Base-by-base conservation (phyloP, 352 stramenopile species). In the Phytophthora vignae region DNA sequence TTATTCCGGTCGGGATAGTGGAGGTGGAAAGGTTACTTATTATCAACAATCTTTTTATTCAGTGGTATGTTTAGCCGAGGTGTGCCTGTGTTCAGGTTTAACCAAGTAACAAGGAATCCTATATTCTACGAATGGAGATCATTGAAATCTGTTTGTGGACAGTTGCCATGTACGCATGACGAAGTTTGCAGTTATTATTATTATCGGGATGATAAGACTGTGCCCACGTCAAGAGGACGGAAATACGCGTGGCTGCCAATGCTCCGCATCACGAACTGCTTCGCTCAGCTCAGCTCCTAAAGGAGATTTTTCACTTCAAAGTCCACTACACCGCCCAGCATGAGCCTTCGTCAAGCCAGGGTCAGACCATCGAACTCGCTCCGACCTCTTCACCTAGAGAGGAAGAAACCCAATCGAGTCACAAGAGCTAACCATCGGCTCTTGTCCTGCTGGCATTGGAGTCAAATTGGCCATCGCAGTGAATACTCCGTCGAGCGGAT, bases 1-100 rank as follows among this genome's bases (percentile, higher is more conserved):
- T 73, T 69, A 77, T 73, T 38, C 33, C 62, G 21, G 61, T 68
- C 64, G 10, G 48, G 33, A 5, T 48, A 14, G 6, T 48, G 33
- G 33, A 40, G 9, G 9, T 40, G 15, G 33, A 14, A 40, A 8
- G 27, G 0, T 31, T 31, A 31, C 27, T 7, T 31, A 31, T 31
- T 31, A 31, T 40, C 33, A 38, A 38, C 31, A 12, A 38, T 8
- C 11, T 11, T 38, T 38, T 38, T 38, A 38, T 38, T 38, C 11
- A 10, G 31, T 36, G 31, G 1, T 36, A 3, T 6, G 31, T 38
- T 38, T 6, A 38, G 22, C 22, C n/a, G n/a, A n/a, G n/a, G n/a
- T n/a, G 2, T 25, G 22, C 22, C 22, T 25, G 22, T 25, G 22
- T 25, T 25, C 22, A 25, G 22, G 22, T 25, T 25, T 2, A 25